phyloP scores from a whole-genome alignment of 768 basidiomycete genomes.

The Russula vinacea region DNA sequence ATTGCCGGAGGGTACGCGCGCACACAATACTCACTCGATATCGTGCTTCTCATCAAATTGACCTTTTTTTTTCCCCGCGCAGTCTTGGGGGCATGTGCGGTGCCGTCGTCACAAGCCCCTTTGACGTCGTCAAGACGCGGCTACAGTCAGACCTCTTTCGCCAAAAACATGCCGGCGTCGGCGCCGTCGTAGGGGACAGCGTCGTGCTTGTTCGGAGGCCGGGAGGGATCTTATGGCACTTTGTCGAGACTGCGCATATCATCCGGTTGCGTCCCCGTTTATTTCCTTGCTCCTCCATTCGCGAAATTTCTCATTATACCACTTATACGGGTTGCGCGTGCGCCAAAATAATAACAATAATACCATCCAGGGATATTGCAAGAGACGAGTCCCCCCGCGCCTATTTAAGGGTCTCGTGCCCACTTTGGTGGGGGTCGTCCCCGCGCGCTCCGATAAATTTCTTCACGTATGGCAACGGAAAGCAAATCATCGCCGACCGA shows the following conservation, averaged over 20 bases:
- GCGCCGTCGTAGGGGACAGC: conserved; percentile 36
- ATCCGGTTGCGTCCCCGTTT: conserved; percentile 55
- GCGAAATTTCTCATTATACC: not conserved
- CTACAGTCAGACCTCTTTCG: conserved; percentile 86
- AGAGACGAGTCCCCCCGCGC: conserved; percentile 83
- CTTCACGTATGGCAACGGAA: conserved; percentile 96
- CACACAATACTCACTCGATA: not conserved
- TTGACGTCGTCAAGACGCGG: conserved; percentile 98
- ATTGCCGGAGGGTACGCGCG: conserved; percentile 77
- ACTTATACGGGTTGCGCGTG: not conserved
- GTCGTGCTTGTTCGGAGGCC: conserved; percentile 37
- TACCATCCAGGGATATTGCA: conserved; percentile 72
- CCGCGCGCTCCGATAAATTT: conserved; percentile 98
- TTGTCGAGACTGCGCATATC: conserved; percentile 91
- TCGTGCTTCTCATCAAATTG: not conserved
- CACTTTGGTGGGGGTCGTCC: conserved; percentile 90
- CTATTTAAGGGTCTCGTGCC: conserved; percentile 94
- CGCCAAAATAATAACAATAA: not conserved
- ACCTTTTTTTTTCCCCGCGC: not conserved
- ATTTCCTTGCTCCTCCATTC: not conserved
- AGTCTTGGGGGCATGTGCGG: conserved; percentile 98
- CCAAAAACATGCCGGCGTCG: conserved; percentile 40
- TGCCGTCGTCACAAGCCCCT: conserved; percentile 92
- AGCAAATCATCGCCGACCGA: conserved; percentile 77
- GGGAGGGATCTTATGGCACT: conserved; percentile 75